Evolutionary conservation across 169 alveolate genomes (phyloP), one percentile per base, ranked within the genome.

Genomic region (Cyclospora cayetanensis): DNA sequence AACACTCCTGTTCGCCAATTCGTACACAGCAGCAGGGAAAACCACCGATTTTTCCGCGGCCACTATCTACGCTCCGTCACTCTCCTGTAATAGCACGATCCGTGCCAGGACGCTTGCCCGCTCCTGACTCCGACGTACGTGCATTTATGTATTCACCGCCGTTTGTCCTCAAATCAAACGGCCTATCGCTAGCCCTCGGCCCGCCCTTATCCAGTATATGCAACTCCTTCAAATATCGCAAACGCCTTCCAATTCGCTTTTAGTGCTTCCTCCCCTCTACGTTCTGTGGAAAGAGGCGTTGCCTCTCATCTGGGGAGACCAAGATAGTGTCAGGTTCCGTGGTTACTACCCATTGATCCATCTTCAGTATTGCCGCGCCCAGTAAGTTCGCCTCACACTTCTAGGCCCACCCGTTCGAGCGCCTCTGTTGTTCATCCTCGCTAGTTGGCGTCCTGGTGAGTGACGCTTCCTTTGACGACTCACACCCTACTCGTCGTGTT

Each of bases 391-490:
- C 25, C 84, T 39, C 63, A 27, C 1, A 22, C 65, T 22, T 15
- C 52, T 39, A 72, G 84, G 84, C 41, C 25, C 84, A n/a, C 39
- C 42, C 84, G 84, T 41, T 72, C 42, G 42, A 72, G n/a, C 52
- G 52, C 35, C 20, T 41, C 29, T 41, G 35, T 66, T 31, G 79
- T 27, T 29, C 50, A 41, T 66, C 46, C 35, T 25, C 35, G 79
- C 27, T 66, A 27, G 29, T n/a, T 27, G 0, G 79, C 35, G 12
- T 41, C 20, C 46, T 39, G 35, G 9, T 39, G 35, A 27, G 46
- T 66, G 35, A 1, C 50, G 79, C 27, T 66, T n/a, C 43, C 79
- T 43, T 27, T 9, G 29, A 3, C 50, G 12, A 22, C 35, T 41
- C 11, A 46, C 0, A 5, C 79, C 35, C 50, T 66, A n/a, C 79